Base-by-base conservation (phyloP, 306 rosid species). In the Lablab purpureus region DNA sequence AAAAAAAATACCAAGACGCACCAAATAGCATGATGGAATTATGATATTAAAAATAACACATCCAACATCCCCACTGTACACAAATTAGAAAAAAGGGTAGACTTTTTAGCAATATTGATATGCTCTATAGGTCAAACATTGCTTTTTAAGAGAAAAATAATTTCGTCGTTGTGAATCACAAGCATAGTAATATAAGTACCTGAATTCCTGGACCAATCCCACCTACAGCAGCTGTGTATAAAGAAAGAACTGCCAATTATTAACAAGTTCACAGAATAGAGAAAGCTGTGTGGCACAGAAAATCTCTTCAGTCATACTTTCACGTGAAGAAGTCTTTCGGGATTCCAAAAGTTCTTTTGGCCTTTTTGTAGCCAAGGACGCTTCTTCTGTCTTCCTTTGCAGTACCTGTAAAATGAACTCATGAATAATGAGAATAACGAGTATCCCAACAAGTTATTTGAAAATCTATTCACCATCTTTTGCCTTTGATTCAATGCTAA, bases 321-420 rank as follows among this genome's bases (percentile, higher is more conserved):
- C 98, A 43, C 99, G 97, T 4, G 93, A 84, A 52, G 93, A 80
- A 69, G 90, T 72, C 89, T 81, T 96, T 58, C 93, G 87, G 45
- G 99, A 87, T 91, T 96, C 99, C 74, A 96, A 83, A 77, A 91
- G 89, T 19, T 93, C 99, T 71, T 93, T 96, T 49, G 93, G 91
- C 87, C 93, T 91, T 87, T 96, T 96, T 64, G 98, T 85, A 63
- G 99, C 99, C 87, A 82, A 71, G 71, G 96, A 80, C 74, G 98
- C 99, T 86, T 96, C 99, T 91, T 93, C 99, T 45, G 99, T 87
- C 82, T 96, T 96, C 69, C 99, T 84, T 89, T 96, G 99, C 88
- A 96, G 80, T 67, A 96, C 97, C 98, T 96, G 76, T 54, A 52
- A n/a, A n/a, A 71, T 28, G 43, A 77, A 52, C 21, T 40, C 71